Evolutionary conservation across 2,329 filamentous ascomycete genomes (phyloP).

Genomic region (Colletotrichum lindemuthianum): DNA sequence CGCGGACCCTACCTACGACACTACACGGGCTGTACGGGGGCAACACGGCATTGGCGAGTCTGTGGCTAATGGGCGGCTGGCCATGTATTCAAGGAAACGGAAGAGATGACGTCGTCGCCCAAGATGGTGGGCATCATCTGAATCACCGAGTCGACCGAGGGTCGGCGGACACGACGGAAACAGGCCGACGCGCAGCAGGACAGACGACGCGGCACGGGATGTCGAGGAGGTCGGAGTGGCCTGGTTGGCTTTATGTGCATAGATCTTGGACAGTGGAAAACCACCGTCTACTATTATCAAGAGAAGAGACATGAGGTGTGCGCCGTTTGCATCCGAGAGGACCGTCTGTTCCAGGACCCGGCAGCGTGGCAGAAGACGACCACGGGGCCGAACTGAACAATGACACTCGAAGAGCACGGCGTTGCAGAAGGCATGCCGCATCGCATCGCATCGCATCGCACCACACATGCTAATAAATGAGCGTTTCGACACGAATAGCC

Average conservation of each 20-base stretch:
- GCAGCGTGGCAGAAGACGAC: constrained; percentile 6
- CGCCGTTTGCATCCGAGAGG: constrained; percentile 9
- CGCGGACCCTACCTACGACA: constrained; percentile 19
- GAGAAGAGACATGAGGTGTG: constrained; percentile 42
- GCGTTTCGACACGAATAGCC: constrained; percentile 11
- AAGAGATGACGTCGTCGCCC: constrained; percentile 50
- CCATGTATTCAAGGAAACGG: constrained; percentile 44
- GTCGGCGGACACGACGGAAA: constrained; percentile 14
- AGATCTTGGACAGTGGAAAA: constrained; percentile 59
- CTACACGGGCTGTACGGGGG: constrained; percentile 10
- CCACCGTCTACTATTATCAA: constrained; percentile 53
- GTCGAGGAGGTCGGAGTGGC: constrained; percentile 17
- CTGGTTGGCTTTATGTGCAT: constrained; percentile 45
- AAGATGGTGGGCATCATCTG: constrained; percentile 54
- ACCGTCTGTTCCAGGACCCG: constrained; percentile 10
- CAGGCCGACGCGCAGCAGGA: constrained; percentile 9
- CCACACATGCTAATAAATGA: constrained; percentile 24
- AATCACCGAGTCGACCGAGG: constrained; percentile 23
- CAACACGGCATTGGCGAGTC: constrained; percentile 26
- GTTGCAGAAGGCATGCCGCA: constrained; percentile 1
- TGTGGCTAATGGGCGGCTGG: constrained; percentile 40
- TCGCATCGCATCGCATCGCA: not conserved
- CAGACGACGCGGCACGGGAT: not conserved
- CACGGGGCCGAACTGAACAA: constrained; percentile 19
- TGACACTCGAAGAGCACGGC: constrained; percentile 18